These are phyloP conservation scores for Saposhnikovia divaricata DNA, from an alignment of 129 eudicot genomes.

Conservation along the genomic window DNA sequence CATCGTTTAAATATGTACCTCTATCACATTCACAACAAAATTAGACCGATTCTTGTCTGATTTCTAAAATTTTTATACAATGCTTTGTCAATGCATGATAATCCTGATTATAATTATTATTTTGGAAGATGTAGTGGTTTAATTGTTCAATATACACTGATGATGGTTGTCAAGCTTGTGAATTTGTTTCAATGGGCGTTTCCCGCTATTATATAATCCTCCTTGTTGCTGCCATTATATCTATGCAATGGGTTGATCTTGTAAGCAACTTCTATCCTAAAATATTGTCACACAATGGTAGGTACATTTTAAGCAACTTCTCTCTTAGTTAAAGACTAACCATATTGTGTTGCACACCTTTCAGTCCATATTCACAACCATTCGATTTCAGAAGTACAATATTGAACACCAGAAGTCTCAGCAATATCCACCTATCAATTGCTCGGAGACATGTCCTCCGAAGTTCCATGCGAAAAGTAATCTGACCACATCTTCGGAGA, in stretches of 20 bases:
- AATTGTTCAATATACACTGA: not conserved
- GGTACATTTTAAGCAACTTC: not conserved
- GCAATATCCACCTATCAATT: not conserved
- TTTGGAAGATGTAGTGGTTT: not conserved
- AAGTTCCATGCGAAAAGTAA: not conserved
- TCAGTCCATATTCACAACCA: not conserved
- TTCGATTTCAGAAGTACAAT: not conserved
- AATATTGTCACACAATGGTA: no score
- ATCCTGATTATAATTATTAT: not conserved
- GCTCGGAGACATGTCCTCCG: conserved; percentile 7
- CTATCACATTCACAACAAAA: no score
- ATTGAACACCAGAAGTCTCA: not conserved
- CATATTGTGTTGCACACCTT: not conserved
- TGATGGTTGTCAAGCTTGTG: not conserved
- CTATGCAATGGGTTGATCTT: conserved; percentile 12
- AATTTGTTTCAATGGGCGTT: conserved; percentile 5
- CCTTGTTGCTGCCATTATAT: conserved; percentile 6
- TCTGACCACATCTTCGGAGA: not conserved
- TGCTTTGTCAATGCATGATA: not conserved
- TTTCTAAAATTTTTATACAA: not conserved
- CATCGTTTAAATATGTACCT: not conserved
- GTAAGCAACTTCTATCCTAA: no score
- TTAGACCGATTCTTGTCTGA: not conserved
- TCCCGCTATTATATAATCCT: conserved; percentile 1
- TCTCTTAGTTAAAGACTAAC: not conserved